Evolutionary conservation across 129 eudicot genomes (phyloP).

Genomic region (Rutidosis leptorrhynchoides): DNA sequence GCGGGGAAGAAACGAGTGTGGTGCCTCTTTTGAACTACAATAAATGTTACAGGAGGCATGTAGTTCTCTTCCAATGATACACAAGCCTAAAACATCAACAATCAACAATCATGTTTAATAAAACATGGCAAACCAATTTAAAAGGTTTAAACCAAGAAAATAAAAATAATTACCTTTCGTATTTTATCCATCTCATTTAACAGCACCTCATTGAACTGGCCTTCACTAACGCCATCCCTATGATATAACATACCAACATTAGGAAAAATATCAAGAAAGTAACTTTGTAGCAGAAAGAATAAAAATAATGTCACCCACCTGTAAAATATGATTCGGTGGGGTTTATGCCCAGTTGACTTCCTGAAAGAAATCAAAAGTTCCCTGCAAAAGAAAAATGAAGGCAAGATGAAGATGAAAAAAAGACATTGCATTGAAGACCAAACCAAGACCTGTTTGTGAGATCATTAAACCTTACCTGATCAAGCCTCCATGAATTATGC

Average conservation of each 20-base stretch:
- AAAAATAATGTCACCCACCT: slow-evolving; percentile 29
- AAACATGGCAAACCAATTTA: neutral
- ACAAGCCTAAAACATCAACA: slow-evolving; percentile 56
- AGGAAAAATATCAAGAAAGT: neutral
- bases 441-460: neutral
- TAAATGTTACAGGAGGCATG: slow-evolving; percentile 65
- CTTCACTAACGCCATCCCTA: slow-evolving; percentile 96
- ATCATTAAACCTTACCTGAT: slow-evolving; percentile 41
- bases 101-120: neutral
- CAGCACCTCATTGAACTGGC: slow-evolving; percentile 69
- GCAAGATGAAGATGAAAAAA: neutral
- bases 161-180: slow-evolving; percentile 40
- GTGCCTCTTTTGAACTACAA: slow-evolving; percentile 88
- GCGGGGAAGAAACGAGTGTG: slow-evolving; percentile 79
- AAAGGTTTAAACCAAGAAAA: neutral
- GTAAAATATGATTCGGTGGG: slow-evolving; percentile 62
- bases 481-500: slow-evolving; percentile 52
- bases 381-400: slow-evolving; percentile 34
- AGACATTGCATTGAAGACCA: neutral
- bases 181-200: slow-evolving; percentile 64
- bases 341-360: slow-evolving; percentile 36
- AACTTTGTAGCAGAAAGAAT: neutral
- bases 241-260: neutral
- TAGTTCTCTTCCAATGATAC: slow-evolving; percentile 54
- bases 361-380: slow-evolving; percentile 47